Evolutionary conservation across 2,329 filamentous ascomycete genomes (phyloP).

Genomic region (Colletotrichum brevisporum): DNA sequence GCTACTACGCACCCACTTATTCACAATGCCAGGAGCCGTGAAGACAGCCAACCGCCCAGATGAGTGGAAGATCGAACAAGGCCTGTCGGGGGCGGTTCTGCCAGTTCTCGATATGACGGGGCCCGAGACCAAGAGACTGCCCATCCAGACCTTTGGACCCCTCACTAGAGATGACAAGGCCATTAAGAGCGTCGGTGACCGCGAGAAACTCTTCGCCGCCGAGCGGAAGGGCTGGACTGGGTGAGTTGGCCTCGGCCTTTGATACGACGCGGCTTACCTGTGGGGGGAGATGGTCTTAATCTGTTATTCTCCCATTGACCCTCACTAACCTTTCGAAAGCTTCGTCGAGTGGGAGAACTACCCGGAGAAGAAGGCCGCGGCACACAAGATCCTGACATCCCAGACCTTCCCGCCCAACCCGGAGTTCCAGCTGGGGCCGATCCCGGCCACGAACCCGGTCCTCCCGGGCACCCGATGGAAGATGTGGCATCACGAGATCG

Average conservation of each 20-base stretch:
- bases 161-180: slow-evolving; percentile 57
- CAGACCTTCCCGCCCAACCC: slow-evolving; percentile 55
- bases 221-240: slow-evolving; percentile 53
- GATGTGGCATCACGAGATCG: slow-evolving; percentile 67
- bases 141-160: slow-evolving; percentile 47
- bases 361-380: slow-evolving; percentile 75
- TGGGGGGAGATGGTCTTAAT: neutral
- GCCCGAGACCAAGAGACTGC: slow-evolving; percentile 48
- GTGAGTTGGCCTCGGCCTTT: slow-evolving; percentile 36
- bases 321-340: slow-evolving; percentile 44
- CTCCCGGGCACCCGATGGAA: slow-evolving; percentile 71
- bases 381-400: slow-evolving; percentile 62
- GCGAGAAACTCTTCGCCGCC: slow-evolving; percentile 43
- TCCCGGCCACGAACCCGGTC: slow-evolving; percentile 71
- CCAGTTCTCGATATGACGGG: slow-evolving; percentile 63
- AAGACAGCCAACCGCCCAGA: slow-evolving; percentile 43
- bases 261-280: neutral
- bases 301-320: too few relatives aligned
- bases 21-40: neutral
- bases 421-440: slow-evolving; percentile 69
- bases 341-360: slow-evolving; percentile 81
- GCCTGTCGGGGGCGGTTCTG: slow-evolving; percentile 60
- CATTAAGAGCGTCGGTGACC: slow-evolving; percentile 57
- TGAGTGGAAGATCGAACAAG: slow-evolving; percentile 69
- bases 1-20: neutral